phyloP scores from a whole-genome alignment of 1,284 basidiomycete species.

The Leccinum angustisporum region DNA sequence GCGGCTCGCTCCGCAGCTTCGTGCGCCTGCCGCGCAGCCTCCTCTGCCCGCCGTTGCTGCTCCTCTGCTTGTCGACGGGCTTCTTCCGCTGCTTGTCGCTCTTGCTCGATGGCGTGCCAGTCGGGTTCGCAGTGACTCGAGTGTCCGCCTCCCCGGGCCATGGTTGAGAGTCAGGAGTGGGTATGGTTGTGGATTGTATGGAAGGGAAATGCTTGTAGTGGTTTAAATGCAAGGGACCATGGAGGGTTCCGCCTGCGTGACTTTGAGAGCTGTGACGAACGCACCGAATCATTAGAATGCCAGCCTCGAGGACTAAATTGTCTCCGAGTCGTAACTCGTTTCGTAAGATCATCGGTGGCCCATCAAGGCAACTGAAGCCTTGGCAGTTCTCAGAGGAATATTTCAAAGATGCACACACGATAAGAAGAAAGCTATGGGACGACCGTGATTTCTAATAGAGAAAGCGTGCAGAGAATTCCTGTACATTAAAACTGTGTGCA shows the following conservation, averaged over 20 bases:
- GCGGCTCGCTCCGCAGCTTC: constrained; percentile 26
- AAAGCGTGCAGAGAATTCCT: too few relatives aligned
- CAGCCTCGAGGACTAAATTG: too few relatives aligned
- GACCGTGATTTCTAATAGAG: too few relatives aligned
- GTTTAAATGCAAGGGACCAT: background rate
- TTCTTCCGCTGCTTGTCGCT: constrained; percentile 22
- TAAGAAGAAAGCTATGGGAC: too few relatives aligned
- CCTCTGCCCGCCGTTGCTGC: constrained; percentile 21
- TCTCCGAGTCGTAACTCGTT: too few relatives aligned
- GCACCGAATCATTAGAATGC: too few relatives aligned
- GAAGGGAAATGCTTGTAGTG: background rate
- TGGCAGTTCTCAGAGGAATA: too few relatives aligned
- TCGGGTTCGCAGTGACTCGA: constrained; percentile 31
- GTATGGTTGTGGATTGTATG: background rate
- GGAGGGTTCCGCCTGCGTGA: background rate
- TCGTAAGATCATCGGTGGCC: too few relatives aligned
- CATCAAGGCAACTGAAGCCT: too few relatives aligned
- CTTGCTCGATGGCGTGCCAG: constrained; percentile 29
- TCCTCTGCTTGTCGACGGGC: constrained; percentile 28
- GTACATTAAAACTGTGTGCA: too few relatives aligned
- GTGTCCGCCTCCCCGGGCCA: constrained; percentile 27
- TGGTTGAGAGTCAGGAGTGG: constrained; percentile 1
- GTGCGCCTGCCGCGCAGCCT: constrained; percentile 20
- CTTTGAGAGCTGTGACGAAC: background rate
- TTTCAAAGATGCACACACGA: too few relatives aligned